A percentile compares a stretch with the other conserved stretches of the same genome.
These are phyloP conservation scores for Naganishia kalamii DNA, from an alignment of 768 basidiomycete genomes.

Conservation along the genomic window DNA sequence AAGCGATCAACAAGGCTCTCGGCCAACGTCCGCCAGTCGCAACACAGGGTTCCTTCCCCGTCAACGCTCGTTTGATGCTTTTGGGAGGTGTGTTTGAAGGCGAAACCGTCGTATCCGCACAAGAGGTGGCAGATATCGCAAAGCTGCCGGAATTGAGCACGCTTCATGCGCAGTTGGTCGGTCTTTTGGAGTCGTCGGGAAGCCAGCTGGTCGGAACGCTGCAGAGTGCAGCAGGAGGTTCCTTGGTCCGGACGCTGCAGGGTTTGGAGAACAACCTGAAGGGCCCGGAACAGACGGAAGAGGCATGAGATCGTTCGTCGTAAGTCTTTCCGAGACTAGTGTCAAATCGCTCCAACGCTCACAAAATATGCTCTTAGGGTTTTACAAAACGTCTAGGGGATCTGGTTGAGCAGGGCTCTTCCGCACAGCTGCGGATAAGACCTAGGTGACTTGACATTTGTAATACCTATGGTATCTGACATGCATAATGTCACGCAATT, in stretches of 20 bases:
- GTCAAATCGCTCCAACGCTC: too few relatives aligned
- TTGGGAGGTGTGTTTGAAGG: constrained; percentile 77
- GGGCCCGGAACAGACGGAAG: constrained; percentile 41
- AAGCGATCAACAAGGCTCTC: constrained; percentile 30
- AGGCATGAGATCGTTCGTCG: neutral
- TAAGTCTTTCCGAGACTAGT: neutral
- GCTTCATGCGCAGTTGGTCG: constrained; percentile 74
- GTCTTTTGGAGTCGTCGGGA: constrained; percentile 68
- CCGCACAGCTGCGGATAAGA: too few relatives aligned
- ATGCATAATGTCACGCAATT: too few relatives aligned
- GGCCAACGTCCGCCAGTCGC: constrained; percentile 17
- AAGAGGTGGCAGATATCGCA: constrained; percentile 59
- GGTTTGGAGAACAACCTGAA: constrained; percentile 66
- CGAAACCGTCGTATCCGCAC: constrained; percentile 56
- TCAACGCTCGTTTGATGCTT: constrained; percentile 55
- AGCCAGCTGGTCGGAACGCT: constrained; percentile 66
- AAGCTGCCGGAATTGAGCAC: constrained; percentile 67
- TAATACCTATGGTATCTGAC: too few relatives aligned
- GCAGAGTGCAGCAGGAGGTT: constrained; percentile 63
- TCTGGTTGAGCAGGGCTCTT: too few relatives aligned
- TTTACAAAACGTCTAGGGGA: too few relatives aligned
- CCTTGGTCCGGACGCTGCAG: constrained; percentile 64
- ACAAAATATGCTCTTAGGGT: too few relatives aligned
- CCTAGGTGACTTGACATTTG: too few relatives aligned
- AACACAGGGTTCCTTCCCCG: constrained; percentile 7